Conservation (phyloP, 1,284 basidiomycete genomes). For the Malassezia arunalokei region DNA sequence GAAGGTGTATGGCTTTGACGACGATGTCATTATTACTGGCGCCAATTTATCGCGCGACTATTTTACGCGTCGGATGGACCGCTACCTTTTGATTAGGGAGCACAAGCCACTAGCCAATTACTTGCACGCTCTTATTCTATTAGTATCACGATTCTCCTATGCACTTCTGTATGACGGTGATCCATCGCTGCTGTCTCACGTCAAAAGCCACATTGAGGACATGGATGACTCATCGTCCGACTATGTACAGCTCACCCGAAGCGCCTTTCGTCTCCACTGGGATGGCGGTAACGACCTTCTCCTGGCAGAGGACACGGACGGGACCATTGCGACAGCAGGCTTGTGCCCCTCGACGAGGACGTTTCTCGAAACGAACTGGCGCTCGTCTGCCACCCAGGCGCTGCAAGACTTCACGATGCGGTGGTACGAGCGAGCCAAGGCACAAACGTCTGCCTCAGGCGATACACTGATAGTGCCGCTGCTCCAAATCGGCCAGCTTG, state of each 20-base stretch:
- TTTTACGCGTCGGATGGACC: slow-evolving; percentile 86
- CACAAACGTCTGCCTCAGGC: not conserved
- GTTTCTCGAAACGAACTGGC: slow-evolving; percentile 21
- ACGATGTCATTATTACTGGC: slow-evolving; percentile 80
- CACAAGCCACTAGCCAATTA: slow-evolving; percentile 64
- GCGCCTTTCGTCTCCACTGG: slow-evolving; percentile 23
- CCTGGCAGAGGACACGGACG: slow-evolving; percentile 12
- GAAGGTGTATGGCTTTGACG: slow-evolving; percentile 86
- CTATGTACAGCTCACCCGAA: slow-evolving; percentile 8
- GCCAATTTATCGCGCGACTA: slow-evolving; percentile 92
- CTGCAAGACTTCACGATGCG: slow-evolving; percentile 22
- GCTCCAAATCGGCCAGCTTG: slow-evolving; percentile 47
- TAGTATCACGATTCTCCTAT: slow-evolving; percentile 65
- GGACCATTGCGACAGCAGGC: slow-evolving; percentile 6
- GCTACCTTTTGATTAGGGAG: slow-evolving; percentile 65
- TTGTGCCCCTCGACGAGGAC: not conserved
- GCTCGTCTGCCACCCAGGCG: slow-evolving; percentile 9
- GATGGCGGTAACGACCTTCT: slow-evolving; percentile 26
- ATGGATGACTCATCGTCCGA: slow-evolving; percentile 8
- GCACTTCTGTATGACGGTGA: slow-evolving; percentile 15
- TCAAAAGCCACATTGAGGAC: not conserved
- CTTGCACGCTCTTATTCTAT: slow-evolving; percentile 64
- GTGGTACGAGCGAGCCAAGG: slow-evolving; percentile 17
- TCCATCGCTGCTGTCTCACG: not conserved
- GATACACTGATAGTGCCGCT: slow-evolving; percentile 43